Base-by-base conservation (phyloP, 2,329 filamentous ascomycete species). In the Phoma sp. region DNA sequence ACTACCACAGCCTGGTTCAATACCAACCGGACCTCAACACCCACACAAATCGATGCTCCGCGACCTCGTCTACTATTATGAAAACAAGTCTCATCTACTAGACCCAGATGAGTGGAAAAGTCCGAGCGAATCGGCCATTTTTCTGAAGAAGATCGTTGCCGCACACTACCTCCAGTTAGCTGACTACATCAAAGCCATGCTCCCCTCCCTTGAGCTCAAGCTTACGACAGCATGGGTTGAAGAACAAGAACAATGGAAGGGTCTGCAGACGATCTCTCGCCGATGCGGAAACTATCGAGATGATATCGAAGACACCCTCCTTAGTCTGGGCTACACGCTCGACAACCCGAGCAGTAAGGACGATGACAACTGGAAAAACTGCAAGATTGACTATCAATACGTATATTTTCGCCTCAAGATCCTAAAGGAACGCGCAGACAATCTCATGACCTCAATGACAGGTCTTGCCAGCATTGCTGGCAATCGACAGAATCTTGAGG, bases 231-330 rank as follows among this genome's bases (percentile, higher is more conserved):
- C 65, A 1, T 73, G 71, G 70, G 63, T 69, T 0, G 64, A 73
- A 27, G 71, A 74, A 22, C 64, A 72, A 51, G 70, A 72, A 24
- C 72, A 74, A 53, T 74, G 72, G 71, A 70, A 69, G 29, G 63
- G 53, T 10, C 59, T 73, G 0, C 68, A 71, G 37, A 73, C 67
- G 17, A 72, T 72, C 6, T 70, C 64, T 6, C 69, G 71, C 2
- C 69, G 72, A 8, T 74, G 71, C 29, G 70, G 72, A 7, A 73
- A 74, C 47, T 73, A 72, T 19, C 59, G 69, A n/a, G 71, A 74
- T 29, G 71, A 74, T 19, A 64, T 74, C 13, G 71, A 73, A 54
- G 71, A 74, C 33, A 66, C 65, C 3, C 54, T 73, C 2, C 62
- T 73, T 13, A 70, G 63, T 39, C 55, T 74, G 1, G 68, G 66